A percentile compares a stretch with the other conserved stretches of the same genome.
These are phyloP conservation scores for Leccinum rimulosum DNA, from an alignment of 768 basidiomycete species.

Conservation along the genomic window DNA sequence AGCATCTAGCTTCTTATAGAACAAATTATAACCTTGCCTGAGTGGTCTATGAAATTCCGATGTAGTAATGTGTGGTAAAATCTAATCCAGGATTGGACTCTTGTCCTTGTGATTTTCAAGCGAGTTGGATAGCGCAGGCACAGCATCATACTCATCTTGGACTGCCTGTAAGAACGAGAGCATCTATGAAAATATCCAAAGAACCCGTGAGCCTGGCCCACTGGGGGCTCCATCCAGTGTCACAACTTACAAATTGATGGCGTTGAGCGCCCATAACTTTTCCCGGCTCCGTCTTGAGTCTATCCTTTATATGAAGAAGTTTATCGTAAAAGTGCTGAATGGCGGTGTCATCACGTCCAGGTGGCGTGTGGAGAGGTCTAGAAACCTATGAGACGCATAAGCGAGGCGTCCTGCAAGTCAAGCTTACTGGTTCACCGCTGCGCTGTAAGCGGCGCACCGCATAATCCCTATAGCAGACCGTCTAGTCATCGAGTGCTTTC, in stretches of 20 bases:
- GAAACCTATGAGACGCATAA: constrained; percentile 2
- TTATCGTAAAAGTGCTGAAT: constrained; percentile 88
- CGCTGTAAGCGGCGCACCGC: constrained; percentile 66
- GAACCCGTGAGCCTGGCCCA: constrained; percentile 4
- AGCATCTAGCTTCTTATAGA: background rate
- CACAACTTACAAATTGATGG: constrained; percentile 62
- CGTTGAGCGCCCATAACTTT: constrained; percentile 64
- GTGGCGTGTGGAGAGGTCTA: constrained; percentile 45
- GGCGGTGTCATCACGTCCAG: constrained; percentile 53
- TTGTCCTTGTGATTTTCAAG: background rate
- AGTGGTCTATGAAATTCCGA: background rate
- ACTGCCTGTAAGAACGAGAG: constrained; percentile 59
- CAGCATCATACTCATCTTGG: constrained; percentile 48
- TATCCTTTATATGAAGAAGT: constrained; percentile 66
- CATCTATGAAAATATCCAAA: constrained; percentile 42
- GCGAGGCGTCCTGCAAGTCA: background rate
- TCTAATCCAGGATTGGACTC: background rate
- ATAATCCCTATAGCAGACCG: constrained; percentile 45
- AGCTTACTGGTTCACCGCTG: constrained; percentile 47
- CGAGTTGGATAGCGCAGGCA: background rate
- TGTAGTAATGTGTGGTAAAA: background rate
- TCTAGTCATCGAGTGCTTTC: background rate
- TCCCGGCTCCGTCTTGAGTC: constrained; percentile 77
- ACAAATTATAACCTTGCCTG: background rate
- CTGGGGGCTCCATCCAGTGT: too few relatives aligned